Conservation (phyloP, 768 basidiomycete genomes). For the Kwoniella newhampshirensis region DNA sequence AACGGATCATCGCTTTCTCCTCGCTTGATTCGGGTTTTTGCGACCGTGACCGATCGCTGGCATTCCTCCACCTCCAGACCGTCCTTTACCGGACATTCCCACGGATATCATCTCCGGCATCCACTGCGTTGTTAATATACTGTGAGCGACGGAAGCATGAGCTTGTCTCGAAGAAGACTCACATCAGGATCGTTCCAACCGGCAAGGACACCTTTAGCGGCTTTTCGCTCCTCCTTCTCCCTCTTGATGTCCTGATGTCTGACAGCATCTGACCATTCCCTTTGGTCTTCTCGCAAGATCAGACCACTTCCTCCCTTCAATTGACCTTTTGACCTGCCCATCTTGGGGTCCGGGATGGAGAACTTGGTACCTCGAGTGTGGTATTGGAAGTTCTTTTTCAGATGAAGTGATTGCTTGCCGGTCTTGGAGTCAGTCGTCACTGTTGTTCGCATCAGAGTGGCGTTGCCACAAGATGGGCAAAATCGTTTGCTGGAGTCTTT, state of each 20-base stretch:
- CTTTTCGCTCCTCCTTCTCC: constrained; percentile 74
- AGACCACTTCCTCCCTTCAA: constrained; percentile 75
- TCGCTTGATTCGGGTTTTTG: constrained; percentile 81
- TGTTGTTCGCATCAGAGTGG: constrained; percentile 83
- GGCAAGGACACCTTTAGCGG: constrained; percentile 56
- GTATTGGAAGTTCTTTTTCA: constrained; percentile 95
- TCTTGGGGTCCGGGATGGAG: constrained; percentile 84
- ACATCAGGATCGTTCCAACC: constrained; percentile 92
- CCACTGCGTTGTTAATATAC: constrained; percentile 37
- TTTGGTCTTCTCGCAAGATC: constrained; percentile 89
- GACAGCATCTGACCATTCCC: constrained; percentile 79
- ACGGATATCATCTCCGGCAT: constrained; percentile 51
- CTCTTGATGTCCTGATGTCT: constrained; percentile 71
- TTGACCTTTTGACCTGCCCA: constrained; percentile 73
- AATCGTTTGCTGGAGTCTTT: constrained; percentile 93
- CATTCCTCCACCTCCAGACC: constrained; percentile 62
- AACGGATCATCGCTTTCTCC: constrained; percentile 56
- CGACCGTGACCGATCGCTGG: constrained; percentile 83
- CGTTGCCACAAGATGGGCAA: constrained; percentile 94
- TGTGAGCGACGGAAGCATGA: not conserved
- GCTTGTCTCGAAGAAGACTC: constrained; percentile 22
- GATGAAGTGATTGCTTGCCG: constrained; percentile 75
- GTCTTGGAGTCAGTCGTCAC: constrained; percentile 65
- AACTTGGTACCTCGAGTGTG: constrained; percentile 85
- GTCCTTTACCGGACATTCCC: constrained; percentile 64